These are phyloP conservation scores for Termitomyces titanicus DNA, from an alignment of 768 basidiomycete species.

Conservation along the genomic window DNA sequence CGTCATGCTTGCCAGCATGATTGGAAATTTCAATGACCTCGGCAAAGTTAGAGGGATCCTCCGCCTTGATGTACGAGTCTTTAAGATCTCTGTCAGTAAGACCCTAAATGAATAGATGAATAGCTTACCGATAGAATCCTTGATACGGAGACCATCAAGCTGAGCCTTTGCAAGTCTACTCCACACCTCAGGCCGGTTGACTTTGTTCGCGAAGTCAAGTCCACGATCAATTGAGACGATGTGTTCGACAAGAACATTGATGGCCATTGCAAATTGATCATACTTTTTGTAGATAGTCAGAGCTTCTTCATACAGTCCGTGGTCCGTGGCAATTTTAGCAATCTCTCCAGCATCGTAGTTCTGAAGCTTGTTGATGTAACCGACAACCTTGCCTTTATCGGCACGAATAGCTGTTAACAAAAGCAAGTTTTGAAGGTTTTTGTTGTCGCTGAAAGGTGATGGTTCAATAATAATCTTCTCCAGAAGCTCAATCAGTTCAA, in stretches of 20 bases:
- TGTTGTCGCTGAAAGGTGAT: slow-evolving; percentile 97
- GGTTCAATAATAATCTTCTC: slow-evolving; percentile 99
- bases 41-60: slow-evolving; percentile 88
- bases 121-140: slow-evolving; percentile 86
- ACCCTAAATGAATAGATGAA: not conserved
- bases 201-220: slow-evolving; percentile 92
- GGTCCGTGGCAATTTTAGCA: slow-evolving; percentile 94
- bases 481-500: slow-evolving; percentile 93
- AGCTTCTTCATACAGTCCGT: slow-evolving; percentile 94
- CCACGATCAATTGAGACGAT: slow-evolving; percentile 98
- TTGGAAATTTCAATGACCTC: slow-evolving; percentile 97
- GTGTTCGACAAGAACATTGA: slow-evolving; percentile 97
- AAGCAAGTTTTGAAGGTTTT: slow-evolving; percentile 92
- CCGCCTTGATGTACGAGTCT: slow-evolving; percentile 98
- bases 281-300: slow-evolving; percentile 98
- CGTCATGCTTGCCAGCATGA: slow-evolving; percentile 87
- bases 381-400: slow-evolving; percentile 97
- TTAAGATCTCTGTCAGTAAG: slow-evolving; percentile 4
- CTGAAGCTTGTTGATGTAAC: slow-evolving; percentile 95
- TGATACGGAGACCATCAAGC: slow-evolving; percentile 95
- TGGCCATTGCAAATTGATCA: slow-evolving; percentile 91
- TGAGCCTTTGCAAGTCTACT: slow-evolving; percentile 98
- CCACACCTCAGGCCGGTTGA: slow-evolving; percentile 97
- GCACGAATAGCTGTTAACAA: slow-evolving; percentile 95
- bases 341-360: slow-evolving; percentile 95